phyloP scores from a whole-genome alignment of 2,329 filamentous ascomycete species.

The Sarocladium kiliense region DNA sequence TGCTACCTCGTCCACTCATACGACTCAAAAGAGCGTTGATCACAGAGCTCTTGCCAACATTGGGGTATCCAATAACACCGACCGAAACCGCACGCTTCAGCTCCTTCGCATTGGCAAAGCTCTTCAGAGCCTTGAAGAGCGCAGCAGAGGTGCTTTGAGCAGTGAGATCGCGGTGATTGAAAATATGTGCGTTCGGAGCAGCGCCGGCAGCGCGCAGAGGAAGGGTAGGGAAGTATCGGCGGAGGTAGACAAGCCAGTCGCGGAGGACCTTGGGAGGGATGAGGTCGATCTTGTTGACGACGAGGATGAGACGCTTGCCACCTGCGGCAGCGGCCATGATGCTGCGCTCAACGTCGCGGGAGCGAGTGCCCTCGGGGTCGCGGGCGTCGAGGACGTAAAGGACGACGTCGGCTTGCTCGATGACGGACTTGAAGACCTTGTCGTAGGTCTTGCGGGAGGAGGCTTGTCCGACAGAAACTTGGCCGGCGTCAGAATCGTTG shows the following conservation, averaged over 20 bases:
- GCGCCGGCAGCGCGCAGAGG: slow-evolving; percentile 80
- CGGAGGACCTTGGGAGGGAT: slow-evolving; percentile 77
- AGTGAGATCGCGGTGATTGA: slow-evolving; percentile 86
- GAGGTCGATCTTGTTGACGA: slow-evolving; percentile 94
- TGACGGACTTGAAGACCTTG: slow-evolving; percentile 92
- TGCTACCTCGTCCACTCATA: slow-evolving; percentile 58
- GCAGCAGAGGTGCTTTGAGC: slow-evolving; percentile 80
- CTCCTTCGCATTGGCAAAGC: slow-evolving; percentile 76
- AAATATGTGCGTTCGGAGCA: slow-evolving; percentile 80
- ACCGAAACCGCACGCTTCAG: slow-evolving; percentile 87
- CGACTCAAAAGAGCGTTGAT: slow-evolving; percentile 87
- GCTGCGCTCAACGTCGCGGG: slow-evolving; percentile 82
- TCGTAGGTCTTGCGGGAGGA: slow-evolving; percentile 83
- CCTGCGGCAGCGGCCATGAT: slow-evolving; percentile 83
- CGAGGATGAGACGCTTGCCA: slow-evolving; percentile 81
- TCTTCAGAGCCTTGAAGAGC: slow-evolving; percentile 84
- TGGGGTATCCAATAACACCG: slow-evolving; percentile 91
- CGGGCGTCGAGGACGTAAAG: slow-evolving; percentile 91
- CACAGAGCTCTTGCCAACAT: slow-evolving; percentile 93
- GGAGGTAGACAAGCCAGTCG: slow-evolving; percentile 78
- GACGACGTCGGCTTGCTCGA: slow-evolving; percentile 83
- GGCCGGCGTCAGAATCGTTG: slow-evolving; percentile 49
- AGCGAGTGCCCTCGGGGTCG: slow-evolving; percentile 85
- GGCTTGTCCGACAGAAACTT: slow-evolving; percentile 46
- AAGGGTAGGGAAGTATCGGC: slow-evolving; percentile 85